Evolutionary conservation across 768 basidiomycete species (phyloP), one percentile per base, ranked within the genome.

Genomic region (Lactifluus hygrophoroides): DNA sequence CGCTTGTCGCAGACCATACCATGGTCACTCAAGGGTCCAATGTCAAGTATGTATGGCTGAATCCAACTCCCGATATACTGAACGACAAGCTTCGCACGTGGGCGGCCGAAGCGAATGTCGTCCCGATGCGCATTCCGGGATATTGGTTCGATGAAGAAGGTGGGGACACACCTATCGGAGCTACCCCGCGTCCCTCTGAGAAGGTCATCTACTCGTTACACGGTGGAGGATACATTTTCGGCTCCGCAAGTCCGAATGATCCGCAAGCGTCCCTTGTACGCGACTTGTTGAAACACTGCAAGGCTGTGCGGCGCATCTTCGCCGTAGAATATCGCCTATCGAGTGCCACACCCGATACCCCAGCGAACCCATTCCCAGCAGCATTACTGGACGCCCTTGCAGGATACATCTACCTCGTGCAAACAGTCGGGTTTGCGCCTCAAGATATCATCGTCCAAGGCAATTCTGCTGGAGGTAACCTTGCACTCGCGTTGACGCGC

Each of bases 321-420:
- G 44, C 59, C 6, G 46, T 58, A 28, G 60, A 64, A 25, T 64
- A 62, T 49, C 61, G 63, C 43, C 56, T 64, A 30, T 58, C 54
- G 34, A 32, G 44, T 16, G 23, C 19, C 23, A n/a, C n/a, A n/a
- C n/a, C n/a, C n/a, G 23, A 45, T 27, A 45, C 44, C 6, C 23
- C 44, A 25, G 16, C 10, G 23, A 45, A 45, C 23, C 23, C 44
- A 16, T 25, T 45, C 10, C 19, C 44, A 25, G 44, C 19, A 16
- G 23, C 19, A 16, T 23, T 27, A 19, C 40, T 40, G n/a, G 44
- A 45, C 27, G 44, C 44, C 6, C 44, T 23, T 23, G 25, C 25
- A 45, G 44, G 44, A 45, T 45, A 45, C 16, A 27, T 14, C 23
- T 45, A 45, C 21, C 44, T 45, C 25, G 44, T 45, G 1, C 14